Base-by-base conservation (phyloP, 768 basidiomycete genomes). In the Lactarius deliciosus region DNA sequence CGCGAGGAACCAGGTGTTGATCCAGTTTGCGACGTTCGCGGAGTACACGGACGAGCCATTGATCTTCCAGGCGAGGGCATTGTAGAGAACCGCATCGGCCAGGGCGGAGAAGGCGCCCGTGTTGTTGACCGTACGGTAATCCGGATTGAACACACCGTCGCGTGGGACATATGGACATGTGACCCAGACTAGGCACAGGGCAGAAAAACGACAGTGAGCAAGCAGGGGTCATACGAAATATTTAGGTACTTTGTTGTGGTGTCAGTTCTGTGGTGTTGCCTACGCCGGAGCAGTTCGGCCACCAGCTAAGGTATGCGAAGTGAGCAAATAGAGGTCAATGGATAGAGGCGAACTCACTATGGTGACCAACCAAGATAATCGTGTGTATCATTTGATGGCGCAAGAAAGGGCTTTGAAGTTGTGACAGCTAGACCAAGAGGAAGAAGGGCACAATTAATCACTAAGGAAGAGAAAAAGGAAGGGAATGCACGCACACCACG, bases 141-240 rank as follows among this genome's bases (percentile, higher is more conserved):
- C 78, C 16, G 77, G 77, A 62, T 75, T 74, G 65, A 75, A 74
- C 54, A 69, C 32, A n/a, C 77, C 77, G 57, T 78, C 77, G n/a
- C 69, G 72, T 45, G 63, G 55, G 41, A 64, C 55, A 63, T 77
- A 78, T 11, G 71, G 63, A 68, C 77, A 78, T 54, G 69, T 71
- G 3, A 40, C 62, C 71, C 72, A 73, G 47, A 73, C 74, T 72
- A 36, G 11, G 13, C 11, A 20, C 28, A 15, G 28, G 5, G 58
- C 8, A 43, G 22, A 22, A 25, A 34, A 40, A 34, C 15, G 54
- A 55, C 38, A 34, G 50, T n/a, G 32, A 18, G 28, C 16, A 43
- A 32, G 50, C 13, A 9, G 50, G 16, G 40, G n/a, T n/a, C 10
- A 34, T 45, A 2, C 16, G 15, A 3, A n/a, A 36, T 47, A 22